Evolutionary conservation across 352 stramenopile species (phyloP), one percentile per base, ranked within the genome.

Genomic region (Elongisporangium prolatum): DNA sequence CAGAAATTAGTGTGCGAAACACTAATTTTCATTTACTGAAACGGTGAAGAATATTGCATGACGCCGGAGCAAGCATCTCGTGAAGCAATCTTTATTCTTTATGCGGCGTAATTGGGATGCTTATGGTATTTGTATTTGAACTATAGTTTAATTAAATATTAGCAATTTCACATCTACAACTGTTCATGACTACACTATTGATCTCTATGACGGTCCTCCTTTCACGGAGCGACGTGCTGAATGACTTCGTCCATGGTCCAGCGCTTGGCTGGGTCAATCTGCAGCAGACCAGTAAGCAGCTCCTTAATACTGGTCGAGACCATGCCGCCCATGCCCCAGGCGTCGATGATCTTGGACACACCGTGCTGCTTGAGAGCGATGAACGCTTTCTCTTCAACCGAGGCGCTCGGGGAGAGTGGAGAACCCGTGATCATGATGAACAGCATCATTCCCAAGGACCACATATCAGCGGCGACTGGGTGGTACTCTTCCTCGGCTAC

Each of bases 341-440:
- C 52, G 1, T 69, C 65, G n/a, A 79, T 48, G 20, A 89, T 74
- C 52, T 78, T 73, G 0, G 50, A 57, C 22, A 89, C 61, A 0
- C 74, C 77, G 14, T 80, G 70, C n/a, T 65, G 37, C 34, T 56
- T 17, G 40, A 80, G 62, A 4, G 55, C 64, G 11, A n/a, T 44
- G 13, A 80, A 76, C 4, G 51, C 59, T 9, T 68, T 69, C 13
- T 85, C 73, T 4, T 62, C 59, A 11, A 65, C 53, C 10, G 58
- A 65, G 0, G 75, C 69, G n/a, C 51, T 65, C 1, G 64, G 59
- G 18, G 72, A 61, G 1, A 86, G 67, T 17, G 77, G 78, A 9
- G 78, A 81, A 0, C 81, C 81, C 4, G 73, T 78, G 21, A 89
- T 22, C 68, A 88, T 79, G 59, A 87, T 75, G 69, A 86, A 89